Conservation (phyloP, 495 filamentous ascomycete species). For the Paragyromitra xinjiangensis region DNA sequence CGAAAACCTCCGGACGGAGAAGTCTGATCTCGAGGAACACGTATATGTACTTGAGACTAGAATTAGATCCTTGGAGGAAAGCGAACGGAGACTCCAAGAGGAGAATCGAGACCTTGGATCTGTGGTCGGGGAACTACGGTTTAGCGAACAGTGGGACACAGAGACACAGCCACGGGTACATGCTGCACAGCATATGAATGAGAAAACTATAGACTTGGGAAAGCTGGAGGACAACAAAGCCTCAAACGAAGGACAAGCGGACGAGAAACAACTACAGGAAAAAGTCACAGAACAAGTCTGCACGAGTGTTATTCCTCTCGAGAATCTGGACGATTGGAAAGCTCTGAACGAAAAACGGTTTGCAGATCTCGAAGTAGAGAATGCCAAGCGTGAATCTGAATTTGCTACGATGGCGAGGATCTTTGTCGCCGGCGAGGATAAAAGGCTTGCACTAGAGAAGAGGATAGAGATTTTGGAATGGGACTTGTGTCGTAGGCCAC, state of each 20-base stretch:
- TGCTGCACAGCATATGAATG: background rate
- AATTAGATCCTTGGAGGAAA: background rate
- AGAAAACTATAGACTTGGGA: background rate
- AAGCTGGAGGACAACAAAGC: background rate
- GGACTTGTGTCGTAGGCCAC: background rate
- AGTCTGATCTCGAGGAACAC: slow-evolving; percentile 78
- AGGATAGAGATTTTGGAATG: background rate
- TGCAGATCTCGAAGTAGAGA: background rate
- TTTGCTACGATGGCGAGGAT: background rate
- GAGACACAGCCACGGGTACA: background rate
- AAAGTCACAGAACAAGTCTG: background rate
- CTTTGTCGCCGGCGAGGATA: background rate
- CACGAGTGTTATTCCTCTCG: background rate
- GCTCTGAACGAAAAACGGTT: background rate
- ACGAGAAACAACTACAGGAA: background rate
- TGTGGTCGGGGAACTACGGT: background rate
- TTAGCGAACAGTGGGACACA: background rate
- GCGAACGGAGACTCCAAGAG: background rate
- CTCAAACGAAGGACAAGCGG: background rate
- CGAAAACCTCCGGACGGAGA: slow-evolving; percentile 74
- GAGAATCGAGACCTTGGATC: background rate
- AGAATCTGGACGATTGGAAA: background rate
- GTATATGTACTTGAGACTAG: slow-evolving; percentile 53
- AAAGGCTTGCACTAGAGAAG: background rate
- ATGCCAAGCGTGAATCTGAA: background rate